Evolutionary conservation across 2,329 filamentous ascomycete species (phyloP).

Genomic region (Chlorencoelia australis): DNA sequence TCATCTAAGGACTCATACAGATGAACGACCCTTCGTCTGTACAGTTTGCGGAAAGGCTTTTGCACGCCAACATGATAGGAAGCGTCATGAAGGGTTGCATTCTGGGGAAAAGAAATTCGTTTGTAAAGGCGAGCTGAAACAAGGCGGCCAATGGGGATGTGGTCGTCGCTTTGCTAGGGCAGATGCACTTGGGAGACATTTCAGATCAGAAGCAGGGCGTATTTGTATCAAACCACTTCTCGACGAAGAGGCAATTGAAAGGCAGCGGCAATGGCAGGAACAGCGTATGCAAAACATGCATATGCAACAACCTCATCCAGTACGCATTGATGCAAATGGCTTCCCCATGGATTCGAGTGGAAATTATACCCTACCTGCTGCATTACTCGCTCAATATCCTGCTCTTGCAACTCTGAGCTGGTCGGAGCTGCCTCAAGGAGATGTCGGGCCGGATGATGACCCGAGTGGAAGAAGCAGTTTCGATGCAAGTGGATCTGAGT

Average conservation of each 20-base stretch:
- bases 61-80: slow-evolving; percentile 92
- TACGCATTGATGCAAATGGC: slow-evolving; percentile 51
- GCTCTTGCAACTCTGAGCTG: slow-evolving; percentile 86
- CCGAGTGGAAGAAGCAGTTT: slow-evolving; percentile 73
- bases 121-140: slow-evolving; percentile 82
- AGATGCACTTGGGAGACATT: slow-evolving; percentile 88
- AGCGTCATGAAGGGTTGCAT: slow-evolving; percentile 91
- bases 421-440: slow-evolving; percentile 59
- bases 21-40: slow-evolving; percentile 94
- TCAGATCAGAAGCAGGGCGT: slow-evolving; percentile 87
- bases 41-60: slow-evolving; percentile 96
- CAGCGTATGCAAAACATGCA: slow-evolving; percentile 56
- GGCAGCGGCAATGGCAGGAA: slow-evolving; percentile 66
- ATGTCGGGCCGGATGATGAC: slow-evolving; percentile 58
- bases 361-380: slow-evolving; percentile 68
- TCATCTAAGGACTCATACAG: slow-evolving; percentile 90
- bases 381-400: slow-evolving; percentile 83
- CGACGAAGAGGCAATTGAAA: slow-evolving; percentile 82
- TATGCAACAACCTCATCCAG: slow-evolving; percentile 44
- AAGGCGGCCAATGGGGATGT: slow-evolving; percentile 81
- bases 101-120: slow-evolving; percentile 98
- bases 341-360: slow-evolving; percentile 46
- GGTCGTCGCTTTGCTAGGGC: slow-evolving; percentile 88
- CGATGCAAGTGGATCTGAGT: slow-evolving; percentile 59
- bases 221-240: slow-evolving; percentile 96